These are phyloP conservation scores for Trichoderma oligosporum DNA, from an alignment of 2,329 filamentous ascomycete genomes.

Conservation along the genomic window DNA sequence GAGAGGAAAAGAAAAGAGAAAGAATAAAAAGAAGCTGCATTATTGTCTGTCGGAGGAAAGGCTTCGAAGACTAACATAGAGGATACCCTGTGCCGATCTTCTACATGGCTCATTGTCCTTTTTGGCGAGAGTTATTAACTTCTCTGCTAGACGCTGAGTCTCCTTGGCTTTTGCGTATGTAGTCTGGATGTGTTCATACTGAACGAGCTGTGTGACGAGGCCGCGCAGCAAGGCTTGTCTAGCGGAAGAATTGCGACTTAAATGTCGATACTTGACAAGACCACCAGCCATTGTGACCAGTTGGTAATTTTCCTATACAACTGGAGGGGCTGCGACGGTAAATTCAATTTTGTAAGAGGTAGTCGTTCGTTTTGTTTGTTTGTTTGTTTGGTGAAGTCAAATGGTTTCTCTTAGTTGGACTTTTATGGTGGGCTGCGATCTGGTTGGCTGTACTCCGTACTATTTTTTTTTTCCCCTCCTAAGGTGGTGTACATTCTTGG, in stretches of 20 bases:
- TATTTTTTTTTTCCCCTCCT: constrained; percentile 27
- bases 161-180: constrained; percentile 98
- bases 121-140: constrained; percentile 91
- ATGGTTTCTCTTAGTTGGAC: not conserved
- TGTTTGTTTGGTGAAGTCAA: not conserved
- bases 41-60: constrained; percentile 8
- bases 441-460: constrained; percentile 22
- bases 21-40: not conserved
- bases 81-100: constrained; percentile 70
- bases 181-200: constrained; percentile 89
- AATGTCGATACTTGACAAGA: constrained; percentile 80
- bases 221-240: constrained; percentile 91
- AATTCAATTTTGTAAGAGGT: not conserved
- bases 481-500: constrained; percentile 35
- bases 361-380: not conserved
- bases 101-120: constrained; percentile 80
- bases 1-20: not conserved
- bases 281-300: constrained; percentile 70
- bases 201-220: constrained; percentile 89
- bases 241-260: constrained; percentile 81
- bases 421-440: constrained; percentile 17
- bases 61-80: constrained; percentile 65
- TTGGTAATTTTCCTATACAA: not conserved
- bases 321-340: not conserved
- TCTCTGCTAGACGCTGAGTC: constrained; percentile 87